Evolutionary conservation across 805 yeast species (phyloP), one percentile per base, ranked within the genome.

Genomic region (Kodamaea hsintzibuensis): DNA sequence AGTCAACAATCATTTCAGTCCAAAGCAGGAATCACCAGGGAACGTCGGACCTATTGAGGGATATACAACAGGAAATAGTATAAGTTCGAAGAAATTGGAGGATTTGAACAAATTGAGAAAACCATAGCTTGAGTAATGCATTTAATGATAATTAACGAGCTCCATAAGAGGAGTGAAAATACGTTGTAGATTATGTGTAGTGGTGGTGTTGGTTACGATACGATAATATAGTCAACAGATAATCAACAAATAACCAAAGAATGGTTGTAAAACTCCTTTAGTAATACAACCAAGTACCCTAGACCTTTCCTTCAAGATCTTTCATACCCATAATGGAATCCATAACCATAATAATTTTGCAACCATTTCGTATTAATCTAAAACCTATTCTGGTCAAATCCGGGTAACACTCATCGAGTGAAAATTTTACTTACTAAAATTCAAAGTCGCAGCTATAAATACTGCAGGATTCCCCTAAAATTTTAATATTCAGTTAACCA

Each of bases 21-120:
- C 42, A 10, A 47, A 47, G 42, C 50, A 47, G 30, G 53, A 53
- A 5, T 7, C 42, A 8, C 9, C 19, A 8, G 19, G 17, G 19
- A 38, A 3, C 8, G 9, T 40, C 25, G 44, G 44, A 7, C 44
- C 44, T 6, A 40, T 40, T 13, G 44, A 40, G n/a, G 44, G 44
- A 12, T 40, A 40, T 22, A 40, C 44, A 13, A 27, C 33, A 37
- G 39, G 39, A 7, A 45, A 33, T 45, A 55, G 65, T 22, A 51
- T 65, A 27, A 62, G 63, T 25, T 51, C 63, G 25, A 57, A 64
- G 47, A 69, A 70, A 47, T 55, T 68, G 33, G 67, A 65, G 9
- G 73, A 70, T 51, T 62, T 70, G 47, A 63, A 67, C 43, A 66
- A 63, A 54, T 50, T 69, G 54, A 65, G 74, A 47, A 64, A 62